Evolutionary conservation across 1,139 yeast species (phyloP).

Genomic region (Kluyveromyces marxianus): DNA sequence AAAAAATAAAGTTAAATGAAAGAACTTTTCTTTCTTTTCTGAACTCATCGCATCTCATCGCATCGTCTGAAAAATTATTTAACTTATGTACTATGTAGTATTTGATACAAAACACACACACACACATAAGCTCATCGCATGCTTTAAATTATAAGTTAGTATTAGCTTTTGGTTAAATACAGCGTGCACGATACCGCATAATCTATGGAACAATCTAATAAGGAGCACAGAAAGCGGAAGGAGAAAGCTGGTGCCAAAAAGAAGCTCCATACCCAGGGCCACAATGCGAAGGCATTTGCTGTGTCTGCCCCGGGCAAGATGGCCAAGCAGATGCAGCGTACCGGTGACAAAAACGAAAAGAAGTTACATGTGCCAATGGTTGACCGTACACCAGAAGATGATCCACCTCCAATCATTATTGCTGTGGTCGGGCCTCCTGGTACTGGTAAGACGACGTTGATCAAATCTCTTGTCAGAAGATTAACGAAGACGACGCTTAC

Average conservation of each 20-base stretch:
- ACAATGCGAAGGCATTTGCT: conserved; percentile 90
- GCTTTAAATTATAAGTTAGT: too few species aligned
- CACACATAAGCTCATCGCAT: neutral
- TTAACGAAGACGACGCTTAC: conserved; percentile 80
- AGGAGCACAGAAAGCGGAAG: conserved; percentile 52
- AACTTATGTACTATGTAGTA: neutral
- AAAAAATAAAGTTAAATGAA: too few species aligned
- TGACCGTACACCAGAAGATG: conserved; percentile 94
- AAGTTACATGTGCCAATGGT: conserved; percentile 96
- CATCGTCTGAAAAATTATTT: neutral
- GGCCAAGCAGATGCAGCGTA: conserved; percentile 75
- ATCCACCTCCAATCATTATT: conserved; percentile 92
- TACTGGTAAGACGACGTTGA: conserved; percentile 91
- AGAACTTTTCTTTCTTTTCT: too few species aligned
- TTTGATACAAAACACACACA: neutral
- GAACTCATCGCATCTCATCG: conserved; percentile 2
- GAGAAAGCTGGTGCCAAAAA: conserved; percentile 65
- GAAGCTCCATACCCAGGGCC: conserved; percentile 85
- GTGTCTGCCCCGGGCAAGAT: conserved; percentile 87
- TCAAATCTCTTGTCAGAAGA: conserved; percentile 80
- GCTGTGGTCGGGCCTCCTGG: conserved; percentile 99
- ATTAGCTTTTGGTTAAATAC: too few species aligned
- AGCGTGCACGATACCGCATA: neutral
- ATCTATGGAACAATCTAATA: conserved; percentile 44
- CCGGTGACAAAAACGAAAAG: conserved; percentile 80